phyloP scores from a whole-genome alignment of 768 basidiomycete species.

The Lyophyllum shimeji region DNA sequence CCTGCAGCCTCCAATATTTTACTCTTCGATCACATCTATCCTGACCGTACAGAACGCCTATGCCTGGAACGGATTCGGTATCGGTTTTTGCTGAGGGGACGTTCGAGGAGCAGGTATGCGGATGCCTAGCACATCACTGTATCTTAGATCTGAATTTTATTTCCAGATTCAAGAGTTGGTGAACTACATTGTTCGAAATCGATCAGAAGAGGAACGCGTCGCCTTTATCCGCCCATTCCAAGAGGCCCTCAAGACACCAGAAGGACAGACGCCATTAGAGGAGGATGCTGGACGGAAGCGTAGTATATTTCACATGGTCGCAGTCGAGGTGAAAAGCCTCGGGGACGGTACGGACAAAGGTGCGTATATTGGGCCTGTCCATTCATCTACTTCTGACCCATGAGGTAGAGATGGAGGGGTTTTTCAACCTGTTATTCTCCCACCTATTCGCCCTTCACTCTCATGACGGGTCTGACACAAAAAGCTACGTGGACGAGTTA shows the following conservation, averaged over 20 bases:
- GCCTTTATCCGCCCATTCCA: constrained; percentile 66
- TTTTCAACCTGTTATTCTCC: constrained; percentile 80
- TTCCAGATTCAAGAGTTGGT: constrained; percentile 75
- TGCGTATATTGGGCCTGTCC: constrained; percentile 27
- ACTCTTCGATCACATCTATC: constrained; percentile 33
- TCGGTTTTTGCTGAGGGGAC: constrained; percentile 88
- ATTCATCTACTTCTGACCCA: constrained; percentile 1
- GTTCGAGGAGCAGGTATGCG: constrained; percentile 77
- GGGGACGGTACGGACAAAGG: constrained; percentile 82
- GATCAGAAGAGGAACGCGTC: constrained; percentile 67
- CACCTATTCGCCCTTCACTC: constrained; percentile 67
- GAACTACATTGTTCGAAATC: constrained; percentile 66
- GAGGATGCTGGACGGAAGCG: constrained; percentile 54
- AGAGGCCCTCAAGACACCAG: constrained; percentile 50
- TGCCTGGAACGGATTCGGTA: constrained; percentile 73
- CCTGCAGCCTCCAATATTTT: constrained; percentile 27
- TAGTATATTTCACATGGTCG: constrained; percentile 56
- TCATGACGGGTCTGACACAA: constrained; percentile 53
- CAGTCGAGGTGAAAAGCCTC: constrained; percentile 62
- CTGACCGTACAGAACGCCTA: constrained; percentile 36
- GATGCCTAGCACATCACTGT: neutral
- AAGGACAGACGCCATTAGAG: constrained; percentile 51
- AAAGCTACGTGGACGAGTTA: constrained; percentile 47
- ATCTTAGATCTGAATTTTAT: constrained; percentile 1
- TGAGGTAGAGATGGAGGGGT: constrained; percentile 74